A percentile compares a stretch with the other conserved stretches of the same genome.
phyloP scores from a whole-genome alignment of 352 stramenopile genomes.

The Phytophthora kernoviae region DNA sequence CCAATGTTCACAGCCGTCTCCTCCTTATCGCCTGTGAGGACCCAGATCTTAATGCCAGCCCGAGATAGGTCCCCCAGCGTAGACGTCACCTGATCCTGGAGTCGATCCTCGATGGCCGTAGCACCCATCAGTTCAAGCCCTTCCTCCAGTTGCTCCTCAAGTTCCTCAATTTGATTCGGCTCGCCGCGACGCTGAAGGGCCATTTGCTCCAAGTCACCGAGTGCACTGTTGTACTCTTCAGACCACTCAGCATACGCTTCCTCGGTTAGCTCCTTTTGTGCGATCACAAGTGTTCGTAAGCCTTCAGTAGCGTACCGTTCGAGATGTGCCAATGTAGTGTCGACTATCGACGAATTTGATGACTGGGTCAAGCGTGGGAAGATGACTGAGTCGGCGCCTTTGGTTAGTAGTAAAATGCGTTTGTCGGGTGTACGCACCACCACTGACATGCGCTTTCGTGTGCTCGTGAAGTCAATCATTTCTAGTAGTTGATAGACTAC shows the following conservation, averaged over 20 bases:
- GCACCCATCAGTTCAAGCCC: slow-evolving; percentile 75
- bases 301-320: slow-evolving; percentile 87
- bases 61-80: slow-evolving; percentile 77
- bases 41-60: slow-evolving; percentile 87
- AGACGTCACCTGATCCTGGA: slow-evolving; percentile 78
- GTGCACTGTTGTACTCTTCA: slow-evolving; percentile 69
- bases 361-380: slow-evolving; percentile 56
- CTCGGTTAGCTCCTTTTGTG: slow-evolving; percentile 73
- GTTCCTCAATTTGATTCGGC: slow-evolving; percentile 76
- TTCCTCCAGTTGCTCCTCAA: slow-evolving; percentile 81
- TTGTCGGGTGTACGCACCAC: slow-evolving; percentile 88
- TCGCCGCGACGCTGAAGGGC: slow-evolving; percentile 58
- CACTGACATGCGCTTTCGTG: slow-evolving; percentile 99
- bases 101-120: slow-evolving; percentile 82
- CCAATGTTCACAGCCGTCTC: slow-evolving; percentile 98
- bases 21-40: slow-evolving; percentile 92
- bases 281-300: slow-evolving; percentile 89
- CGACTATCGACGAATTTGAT: slow-evolving; percentile 39
- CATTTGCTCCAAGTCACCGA: slow-evolving; percentile 78
- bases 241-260: slow-evolving; percentile 78
- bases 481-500: slow-evolving; percentile 90
- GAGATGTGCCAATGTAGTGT: slow-evolving; percentile 75
- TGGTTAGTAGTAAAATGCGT: slow-evolving; percentile 75
- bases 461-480: slow-evolving; percentile 98
- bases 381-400: slow-evolving; percentile 87